Evolutionary conservation across 2,329 filamentous ascomycete species (phyloP).

Genomic region (Pseudocercospora fuligena): DNA sequence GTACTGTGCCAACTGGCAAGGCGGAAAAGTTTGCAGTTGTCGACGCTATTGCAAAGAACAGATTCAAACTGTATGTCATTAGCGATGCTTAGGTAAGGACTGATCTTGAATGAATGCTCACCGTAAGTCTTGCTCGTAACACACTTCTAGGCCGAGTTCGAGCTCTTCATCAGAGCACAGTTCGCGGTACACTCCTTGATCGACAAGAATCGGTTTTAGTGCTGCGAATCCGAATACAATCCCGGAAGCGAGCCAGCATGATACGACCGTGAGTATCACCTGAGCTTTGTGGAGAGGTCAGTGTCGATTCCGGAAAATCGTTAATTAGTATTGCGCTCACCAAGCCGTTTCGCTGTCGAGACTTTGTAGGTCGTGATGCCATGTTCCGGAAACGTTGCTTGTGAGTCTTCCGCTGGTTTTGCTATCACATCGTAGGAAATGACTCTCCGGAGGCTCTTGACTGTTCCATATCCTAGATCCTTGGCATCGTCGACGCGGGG

Average conservation of each 20-base stretch:
- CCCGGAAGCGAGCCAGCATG: conserved; percentile 77
- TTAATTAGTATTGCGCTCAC: conserved; percentile 27
- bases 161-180: conserved; percentile 62
- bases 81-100: neutral
- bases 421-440: conserved; percentile 57
- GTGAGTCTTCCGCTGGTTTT: conserved; percentile 41
- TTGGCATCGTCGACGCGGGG: conserved; percentile 29
- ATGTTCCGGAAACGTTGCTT: conserved; percentile 45
- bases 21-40: conserved; percentile 87
- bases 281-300: conserved; percentile 60
- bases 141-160: conserved; percentile 54
- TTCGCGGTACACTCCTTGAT: conserved; percentile 71
- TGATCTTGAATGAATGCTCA: conserved; percentile 8
- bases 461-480: conserved; percentile 31
- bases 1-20: conserved; percentile 79
- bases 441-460: conserved; percentile 43
- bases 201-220: conserved; percentile 77
- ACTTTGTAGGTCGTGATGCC: conserved; percentile 57
- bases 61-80: conserved; percentile 62
- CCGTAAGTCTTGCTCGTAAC: conserved; percentile 62
- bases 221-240: conserved; percentile 85
- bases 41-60: conserved; percentile 90
- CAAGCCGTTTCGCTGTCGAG: conserved; percentile 42
- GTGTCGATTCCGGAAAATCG: neutral
- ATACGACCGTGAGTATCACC: conserved; percentile 68